phyloP scores from a whole-genome alignment of 345 rosid species.

The Anastatica hierochuntica region DNA sequence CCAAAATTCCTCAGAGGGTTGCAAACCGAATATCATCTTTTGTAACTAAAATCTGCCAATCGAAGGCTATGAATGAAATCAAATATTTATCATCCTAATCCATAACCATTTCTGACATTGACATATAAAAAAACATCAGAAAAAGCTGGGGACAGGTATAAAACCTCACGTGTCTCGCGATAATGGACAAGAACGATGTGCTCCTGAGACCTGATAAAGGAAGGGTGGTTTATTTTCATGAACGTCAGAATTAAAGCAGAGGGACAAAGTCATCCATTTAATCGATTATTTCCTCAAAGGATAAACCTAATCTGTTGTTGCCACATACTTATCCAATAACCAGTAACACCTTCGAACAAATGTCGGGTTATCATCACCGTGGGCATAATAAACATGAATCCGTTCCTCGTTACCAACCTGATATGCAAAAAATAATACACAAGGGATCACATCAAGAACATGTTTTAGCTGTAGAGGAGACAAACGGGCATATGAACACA shows the following conservation, averaged over 20 bases:
- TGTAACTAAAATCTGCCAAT: conserved; percentile 5
- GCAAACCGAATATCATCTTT: neutral
- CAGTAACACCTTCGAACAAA: conserved; percentile 99
- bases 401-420: conserved; percentile 94
- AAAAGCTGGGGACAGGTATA: conserved; percentile 2
- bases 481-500: neutral
- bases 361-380: conserved; percentile 79
- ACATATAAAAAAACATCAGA: neutral
- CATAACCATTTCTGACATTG: neutral
- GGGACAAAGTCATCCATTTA: neutral
- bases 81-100: neutral
- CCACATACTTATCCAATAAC: conserved; percentile 92
- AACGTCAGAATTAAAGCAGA: neutral
- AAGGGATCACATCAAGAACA: neutral
- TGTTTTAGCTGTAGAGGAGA: neutral
- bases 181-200: conserved; percentile 97
- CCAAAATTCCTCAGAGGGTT: conserved; percentile 12
- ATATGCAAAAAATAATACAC: neutral
- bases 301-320: conserved; percentile 13
- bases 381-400: conserved; percentile 98
- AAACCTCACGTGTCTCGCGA: conserved; percentile 94
- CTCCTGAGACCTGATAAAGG: conserved; percentile 51
- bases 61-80: neutral
- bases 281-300: too few species aligned
- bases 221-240: neutral